Conservation (phyloP, 2,329 filamentous ascomycete species). For the Epichloe coenophiala region DNA sequence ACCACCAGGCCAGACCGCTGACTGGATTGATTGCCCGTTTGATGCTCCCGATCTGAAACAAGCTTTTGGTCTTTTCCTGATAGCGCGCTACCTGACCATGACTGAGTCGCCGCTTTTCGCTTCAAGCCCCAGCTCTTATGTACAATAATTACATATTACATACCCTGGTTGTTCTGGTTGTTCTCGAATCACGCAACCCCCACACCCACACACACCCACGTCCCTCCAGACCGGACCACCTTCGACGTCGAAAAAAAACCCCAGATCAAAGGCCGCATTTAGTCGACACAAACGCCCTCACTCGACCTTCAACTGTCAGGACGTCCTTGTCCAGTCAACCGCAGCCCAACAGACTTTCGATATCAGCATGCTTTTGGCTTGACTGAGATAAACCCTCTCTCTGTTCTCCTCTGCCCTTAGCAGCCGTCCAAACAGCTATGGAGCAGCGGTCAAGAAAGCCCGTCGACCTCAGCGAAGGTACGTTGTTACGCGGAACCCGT, state of each 20-base stretch:
- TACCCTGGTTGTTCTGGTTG: background rate
- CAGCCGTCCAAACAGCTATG: conserved; percentile 50
- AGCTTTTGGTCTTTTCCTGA: background rate
- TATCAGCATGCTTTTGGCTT: conserved; percentile 14
- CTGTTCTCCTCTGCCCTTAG: conserved; percentile 13
- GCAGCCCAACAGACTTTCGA: conserved; percentile 2
- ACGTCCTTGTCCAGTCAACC: background rate
- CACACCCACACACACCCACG: background rate
- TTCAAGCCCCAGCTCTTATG: background rate
- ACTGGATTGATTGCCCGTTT: too few species aligned
- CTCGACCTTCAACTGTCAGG: background rate
- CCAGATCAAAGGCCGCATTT: background rate
- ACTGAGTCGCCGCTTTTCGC: background rate
- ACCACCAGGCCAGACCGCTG: too few species aligned
- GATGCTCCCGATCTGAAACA: conserved; percentile 2
- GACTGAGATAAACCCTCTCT: conserved; percentile 11
- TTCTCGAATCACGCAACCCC: conserved; percentile 2
- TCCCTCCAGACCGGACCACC: background rate
- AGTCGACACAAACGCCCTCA: background rate
- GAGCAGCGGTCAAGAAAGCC: conserved; percentile 92
- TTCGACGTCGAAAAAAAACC: background rate
- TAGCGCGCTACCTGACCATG: background rate
- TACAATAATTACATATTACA: background rate
- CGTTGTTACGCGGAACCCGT: conserved; percentile 10
- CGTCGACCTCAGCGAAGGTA: conserved; percentile 86